These are phyloP conservation scores for Capsicum pubescens DNA, from an alignment of 257 asterid species.

Conservation along the genomic window DNA sequence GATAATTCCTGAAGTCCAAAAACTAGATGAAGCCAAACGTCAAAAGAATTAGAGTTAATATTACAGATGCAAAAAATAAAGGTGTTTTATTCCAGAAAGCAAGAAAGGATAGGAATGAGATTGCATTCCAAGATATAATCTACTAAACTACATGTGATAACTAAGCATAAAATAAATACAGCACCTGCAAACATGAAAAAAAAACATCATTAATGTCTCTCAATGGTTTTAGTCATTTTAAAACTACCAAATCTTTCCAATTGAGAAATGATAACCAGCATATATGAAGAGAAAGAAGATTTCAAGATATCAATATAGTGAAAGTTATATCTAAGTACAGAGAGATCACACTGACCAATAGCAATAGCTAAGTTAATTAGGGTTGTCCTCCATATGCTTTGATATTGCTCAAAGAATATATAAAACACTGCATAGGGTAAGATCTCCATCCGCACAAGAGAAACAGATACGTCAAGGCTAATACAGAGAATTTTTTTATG, in stretches of 20 bases:
- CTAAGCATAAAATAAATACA: no score
- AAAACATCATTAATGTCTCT: no score
- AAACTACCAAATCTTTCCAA: background rate
- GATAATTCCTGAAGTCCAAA: no score
- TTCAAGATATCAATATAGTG: background rate
- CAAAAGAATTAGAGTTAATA: no score
- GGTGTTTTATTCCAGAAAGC: no score
- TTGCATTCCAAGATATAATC: no score
- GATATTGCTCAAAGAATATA: slow-evolving; percentile 44
- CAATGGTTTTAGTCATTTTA: background rate
- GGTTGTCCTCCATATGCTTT: slow-evolving; percentile 67
- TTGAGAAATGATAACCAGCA: background rate
- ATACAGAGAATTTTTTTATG: background rate
- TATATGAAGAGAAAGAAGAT: background rate
- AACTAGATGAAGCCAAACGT: no score
- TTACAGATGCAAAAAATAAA: no score
- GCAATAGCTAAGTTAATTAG: slow-evolving; percentile 84
- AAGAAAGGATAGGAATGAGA: no score
- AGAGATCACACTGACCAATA: slow-evolving; percentile 60
- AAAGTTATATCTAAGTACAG: background rate
- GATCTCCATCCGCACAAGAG: slow-evolving; percentile 70
- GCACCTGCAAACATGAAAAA: no score
- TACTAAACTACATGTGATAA: no score
- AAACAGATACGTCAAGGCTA: slow-evolving; percentile 11
- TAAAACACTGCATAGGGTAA: slow-evolving; percentile 91